A percentile compares a stretch with the other conserved stretches of the same genome.
Conservation (phyloP, 2,329 filamentous ascomycete genomes). For the Cladosporium oxysporum region DNA sequence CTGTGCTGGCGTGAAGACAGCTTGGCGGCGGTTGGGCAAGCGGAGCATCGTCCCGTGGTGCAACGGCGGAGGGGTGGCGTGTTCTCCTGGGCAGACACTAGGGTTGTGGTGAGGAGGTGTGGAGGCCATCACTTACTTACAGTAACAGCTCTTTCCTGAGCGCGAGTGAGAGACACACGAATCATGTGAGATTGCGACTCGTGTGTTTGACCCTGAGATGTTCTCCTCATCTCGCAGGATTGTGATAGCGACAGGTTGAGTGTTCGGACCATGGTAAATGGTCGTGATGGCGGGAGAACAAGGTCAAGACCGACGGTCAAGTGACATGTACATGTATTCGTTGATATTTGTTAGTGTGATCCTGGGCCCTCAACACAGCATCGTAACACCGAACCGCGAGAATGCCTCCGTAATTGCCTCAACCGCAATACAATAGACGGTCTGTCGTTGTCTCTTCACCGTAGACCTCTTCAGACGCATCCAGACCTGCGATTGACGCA, state of each 20-base stretch:
- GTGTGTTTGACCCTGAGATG: not conserved
- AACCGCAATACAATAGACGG: not conserved
- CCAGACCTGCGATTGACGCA: not conserved
- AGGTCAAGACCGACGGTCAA: conserved; percentile 10
- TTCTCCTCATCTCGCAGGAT: not conserved
- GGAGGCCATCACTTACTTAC: no score
- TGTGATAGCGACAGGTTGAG: not conserved
- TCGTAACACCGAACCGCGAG: not conserved
- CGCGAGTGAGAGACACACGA: not conserved
- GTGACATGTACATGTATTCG: not conserved
- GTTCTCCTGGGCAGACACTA: not conserved
- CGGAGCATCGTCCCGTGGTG: not conserved
- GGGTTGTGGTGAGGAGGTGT: not conserved
- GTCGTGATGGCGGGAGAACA: not conserved
- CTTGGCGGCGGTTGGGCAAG: conserved; percentile 8
- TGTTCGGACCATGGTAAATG: conserved; percentile 6
- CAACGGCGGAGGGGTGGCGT: not conserved
- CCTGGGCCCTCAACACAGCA: not conserved
- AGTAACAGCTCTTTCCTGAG: not conserved
- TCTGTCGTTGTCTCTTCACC: conserved; percentile 7
- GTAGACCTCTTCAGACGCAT: conserved; percentile 10
- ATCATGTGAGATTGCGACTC: not conserved
- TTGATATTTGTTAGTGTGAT: not conserved
- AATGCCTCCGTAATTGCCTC: not conserved
- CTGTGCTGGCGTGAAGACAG: conserved; percentile 17